These are phyloP conservation scores for Croton setiger DNA, from an alignment of 441 rosid genomes.

Conservation along the genomic window DNA sequence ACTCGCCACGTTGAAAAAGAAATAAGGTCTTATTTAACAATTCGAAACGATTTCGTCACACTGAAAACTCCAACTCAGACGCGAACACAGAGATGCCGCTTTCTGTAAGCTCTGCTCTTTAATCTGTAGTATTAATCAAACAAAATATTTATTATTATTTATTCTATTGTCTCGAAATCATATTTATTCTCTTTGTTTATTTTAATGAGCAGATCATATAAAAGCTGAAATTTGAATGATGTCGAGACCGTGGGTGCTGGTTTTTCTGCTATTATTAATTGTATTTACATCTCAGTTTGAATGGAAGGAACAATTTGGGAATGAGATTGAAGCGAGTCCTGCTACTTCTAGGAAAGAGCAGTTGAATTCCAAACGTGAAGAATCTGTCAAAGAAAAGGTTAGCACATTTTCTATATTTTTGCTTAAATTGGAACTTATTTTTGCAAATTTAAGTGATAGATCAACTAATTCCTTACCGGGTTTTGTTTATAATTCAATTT, in stretches of 20 bases:
- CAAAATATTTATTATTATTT: background rate
- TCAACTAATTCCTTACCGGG: background rate
- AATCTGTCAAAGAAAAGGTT: conserved; percentile 68
- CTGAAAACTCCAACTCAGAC: background rate
- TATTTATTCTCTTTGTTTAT: too few species aligned
- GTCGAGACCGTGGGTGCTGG: conserved; percentile 71
- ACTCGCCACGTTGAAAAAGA: too few species aligned
- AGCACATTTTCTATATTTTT: background rate
- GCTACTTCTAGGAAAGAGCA: conserved; percentile 35
- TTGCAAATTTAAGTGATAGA: background rate
- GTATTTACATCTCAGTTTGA: conserved; percentile 68
- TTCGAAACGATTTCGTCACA: too few species aligned
- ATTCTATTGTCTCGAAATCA: background rate
- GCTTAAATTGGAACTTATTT: background rate
- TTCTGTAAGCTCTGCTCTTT: conserved; percentile 14
- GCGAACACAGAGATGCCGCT: background rate
- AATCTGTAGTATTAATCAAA: background rate
- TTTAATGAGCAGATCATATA: background rate
- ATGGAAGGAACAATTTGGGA: conserved; percentile 70
- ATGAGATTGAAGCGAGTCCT: conserved; percentile 47
- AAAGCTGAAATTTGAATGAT: conserved; percentile 22
- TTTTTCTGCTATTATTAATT: conserved; percentile 52
- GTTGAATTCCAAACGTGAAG: conserved; percentile 38
- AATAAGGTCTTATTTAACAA: too few species aligned
- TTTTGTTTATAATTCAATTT: background rate